Evolutionary conservation across 2,329 filamentous ascomycete genomes (phyloP).

Genomic region (Plectosphaerella cucumerina): DNA sequence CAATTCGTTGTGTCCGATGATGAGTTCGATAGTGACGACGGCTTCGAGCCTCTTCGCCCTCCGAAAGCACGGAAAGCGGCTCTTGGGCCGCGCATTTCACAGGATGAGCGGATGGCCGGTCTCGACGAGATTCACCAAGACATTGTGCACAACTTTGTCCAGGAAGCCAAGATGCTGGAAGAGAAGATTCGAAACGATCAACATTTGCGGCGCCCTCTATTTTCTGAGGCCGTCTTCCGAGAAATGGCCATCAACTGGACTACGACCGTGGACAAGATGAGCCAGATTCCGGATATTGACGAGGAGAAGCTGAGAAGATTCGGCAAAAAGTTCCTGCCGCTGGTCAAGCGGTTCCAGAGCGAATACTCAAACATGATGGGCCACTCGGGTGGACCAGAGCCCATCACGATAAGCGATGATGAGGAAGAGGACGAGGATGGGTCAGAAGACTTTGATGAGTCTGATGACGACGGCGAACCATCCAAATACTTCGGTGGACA

Average conservation of each 20-base stretch:
- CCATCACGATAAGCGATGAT: constrained; percentile 48
- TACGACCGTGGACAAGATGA: constrained; percentile 56
- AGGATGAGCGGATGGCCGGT: constrained; percentile 47
- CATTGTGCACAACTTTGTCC: constrained; percentile 62
- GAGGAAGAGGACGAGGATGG: constrained; percentile 24
- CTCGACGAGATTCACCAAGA: constrained; percentile 58
- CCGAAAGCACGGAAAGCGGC: constrained; percentile 19
- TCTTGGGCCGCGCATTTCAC: constrained; percentile 55
- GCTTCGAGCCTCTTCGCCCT: constrained; percentile 40
- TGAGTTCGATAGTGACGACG: constrained; percentile 32
- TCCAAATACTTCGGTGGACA: constrained; percentile 43
- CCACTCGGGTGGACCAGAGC: constrained; percentile 32
- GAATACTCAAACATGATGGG: constrained; percentile 49
- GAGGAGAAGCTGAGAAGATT: constrained; percentile 56
- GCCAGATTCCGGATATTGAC: constrained; percentile 58
- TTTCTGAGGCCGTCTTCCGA: constrained; percentile 65
- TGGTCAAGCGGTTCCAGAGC: constrained; percentile 46
- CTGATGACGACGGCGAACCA: constrained; percentile 30
- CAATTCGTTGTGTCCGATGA: constrained; percentile 44
- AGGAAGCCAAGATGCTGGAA: constrained; percentile 55
- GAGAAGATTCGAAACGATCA: constrained; percentile 58
- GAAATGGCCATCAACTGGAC: constrained; percentile 73
- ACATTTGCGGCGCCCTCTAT: constrained; percentile 54
- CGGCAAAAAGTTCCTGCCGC: constrained; percentile 55
- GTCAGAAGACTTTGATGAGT: constrained; percentile 28